Base-by-base conservation (phyloP, 371 early-diverging fungal genomes). In the Dentiscutata heterogama region DNA sequence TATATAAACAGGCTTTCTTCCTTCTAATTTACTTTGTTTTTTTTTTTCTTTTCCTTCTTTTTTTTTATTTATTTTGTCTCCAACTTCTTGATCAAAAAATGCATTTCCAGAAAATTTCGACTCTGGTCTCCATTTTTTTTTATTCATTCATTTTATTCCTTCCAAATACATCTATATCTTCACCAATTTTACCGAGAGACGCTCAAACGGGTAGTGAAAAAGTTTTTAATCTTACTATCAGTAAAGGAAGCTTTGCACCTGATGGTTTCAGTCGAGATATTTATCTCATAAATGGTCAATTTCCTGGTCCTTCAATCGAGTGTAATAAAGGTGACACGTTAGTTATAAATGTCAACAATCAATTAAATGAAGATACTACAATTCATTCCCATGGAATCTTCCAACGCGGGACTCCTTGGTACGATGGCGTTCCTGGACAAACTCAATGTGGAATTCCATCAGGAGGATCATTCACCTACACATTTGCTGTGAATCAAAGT, bases 381-480 rank as follows among this genome's bases (percentile, higher is more conserved):
- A 70, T 84, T 42, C 84, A 84, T 70, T 80, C 71, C 58, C 84
- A 84, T n/a, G 84, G 84, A 4, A 81, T 84, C 4, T 53, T 50
- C 1, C 83, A 82, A 42, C n/a, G 22, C 5, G 42, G 64, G 10
- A 80, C 84, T 14, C 76, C 75, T 39, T 78, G 68, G 63, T 73
- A 56, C 31, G 79, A 78, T 35, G 79, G 79, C 6, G 79, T 63
- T 5, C 79, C 67, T 27, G 67, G 78, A 22, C 65, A 65, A 53
- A 51, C 73, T 0, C 73, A 72, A 6, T 72, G 73, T 18, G 29
- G 29, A 5, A 72, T 72, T 53, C 73, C 73, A 13, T 0, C 50
- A 11, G 27, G 7, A 2, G 3, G 1, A 5, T 18, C 53, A 50
- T 72, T 51, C 20, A 16, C 29, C 2, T 72, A 72, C 22, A 22